phyloP scores from a whole-genome alignment of 2,329 filamentous ascomycete species.

The Fusarium robinianum region DNA sequence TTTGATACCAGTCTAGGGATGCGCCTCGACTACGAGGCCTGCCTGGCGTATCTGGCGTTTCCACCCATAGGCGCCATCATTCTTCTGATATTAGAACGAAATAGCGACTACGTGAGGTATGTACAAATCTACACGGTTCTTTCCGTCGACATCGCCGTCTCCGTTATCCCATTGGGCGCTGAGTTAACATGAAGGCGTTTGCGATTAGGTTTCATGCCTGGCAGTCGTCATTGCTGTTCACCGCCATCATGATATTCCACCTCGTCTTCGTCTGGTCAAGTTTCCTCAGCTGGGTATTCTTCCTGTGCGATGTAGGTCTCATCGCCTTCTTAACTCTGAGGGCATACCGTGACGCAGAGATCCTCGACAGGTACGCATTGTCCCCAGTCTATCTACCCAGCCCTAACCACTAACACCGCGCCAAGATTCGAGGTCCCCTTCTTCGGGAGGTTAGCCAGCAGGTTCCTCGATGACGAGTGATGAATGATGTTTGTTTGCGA shows the following conservation, averaged over 20 bases:
- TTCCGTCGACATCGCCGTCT: too few relatives aligned
- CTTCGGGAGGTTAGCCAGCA: constrained; percentile 82
- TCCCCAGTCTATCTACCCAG: background rate
- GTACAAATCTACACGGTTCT: constrained; percentile 29
- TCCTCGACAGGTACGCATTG: constrained; percentile 59
- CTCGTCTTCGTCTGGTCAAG: constrained; percentile 84
- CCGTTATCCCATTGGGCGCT: background rate
- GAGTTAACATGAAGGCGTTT: background rate
- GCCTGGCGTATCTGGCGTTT: constrained; percentile 81
- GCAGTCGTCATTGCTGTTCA: constrained; percentile 87
- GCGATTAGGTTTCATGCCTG: constrained; percentile 86
- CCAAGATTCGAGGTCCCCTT: constrained; percentile 81
- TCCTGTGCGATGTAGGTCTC: constrained; percentile 73
- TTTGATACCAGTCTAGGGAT: constrained; percentile 91
- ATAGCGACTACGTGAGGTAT: constrained; percentile 95
- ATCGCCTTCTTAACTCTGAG: constrained; percentile 77
- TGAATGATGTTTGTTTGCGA: background rate
- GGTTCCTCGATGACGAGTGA: constrained; percentile 84
- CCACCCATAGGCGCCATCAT: constrained; percentile 87
- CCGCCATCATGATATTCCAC: constrained; percentile 74
- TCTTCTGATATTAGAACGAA: constrained; percentile 83
- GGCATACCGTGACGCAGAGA: constrained; percentile 82
- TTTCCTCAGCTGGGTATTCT: constrained; percentile 81
- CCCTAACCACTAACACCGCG: constrained; percentile 6
- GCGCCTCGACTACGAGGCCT: constrained; percentile 86